Conservation (phyloP, 257 asterid genomes). For the Solanum sitiens region DNA sequence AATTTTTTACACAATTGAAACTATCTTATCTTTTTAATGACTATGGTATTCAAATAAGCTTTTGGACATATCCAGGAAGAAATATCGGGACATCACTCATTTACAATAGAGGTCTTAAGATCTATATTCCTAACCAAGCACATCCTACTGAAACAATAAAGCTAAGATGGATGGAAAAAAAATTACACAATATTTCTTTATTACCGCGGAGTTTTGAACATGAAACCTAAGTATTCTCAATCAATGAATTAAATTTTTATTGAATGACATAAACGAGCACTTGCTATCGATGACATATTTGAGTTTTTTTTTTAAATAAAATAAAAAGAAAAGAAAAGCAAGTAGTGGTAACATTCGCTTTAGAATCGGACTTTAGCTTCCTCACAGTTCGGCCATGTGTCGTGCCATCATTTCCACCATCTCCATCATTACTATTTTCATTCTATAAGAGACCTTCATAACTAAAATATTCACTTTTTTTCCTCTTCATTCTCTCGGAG, state of each 20-base stretch:
- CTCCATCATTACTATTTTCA: not conserved
- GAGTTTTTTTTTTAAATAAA: not conserved
- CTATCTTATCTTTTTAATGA: too few relatives aligned
- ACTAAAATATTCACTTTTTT: not conserved
- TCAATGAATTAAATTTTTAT: too few relatives aligned
- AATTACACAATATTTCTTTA: not conserved
- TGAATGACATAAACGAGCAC: fast-evolving
- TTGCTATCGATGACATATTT: too few relatives aligned
- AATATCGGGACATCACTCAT: too few relatives aligned
- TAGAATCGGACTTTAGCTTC: conserved; percentile 2
- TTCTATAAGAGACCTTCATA: not conserved
- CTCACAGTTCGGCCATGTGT: not conserved
- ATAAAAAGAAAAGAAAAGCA: not conserved
- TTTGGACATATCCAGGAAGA: too few relatives aligned
- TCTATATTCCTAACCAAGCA: not conserved
- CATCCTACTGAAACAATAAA: too few relatives aligned
- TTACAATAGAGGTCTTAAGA: too few relatives aligned
- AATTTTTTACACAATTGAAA: too few relatives aligned
- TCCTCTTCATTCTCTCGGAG: not conserved
- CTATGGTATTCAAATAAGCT: too few relatives aligned
- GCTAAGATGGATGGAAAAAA: too few relatives aligned
- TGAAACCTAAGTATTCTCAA: too few relatives aligned
- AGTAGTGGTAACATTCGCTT: not conserved
- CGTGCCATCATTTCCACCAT: not conserved
- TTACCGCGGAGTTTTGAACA: not conserved